These are phyloP conservation scores for Cyclotella sp. DNA, from an alignment of 108 stramenopile genomes.

Conservation along the genomic window DNA sequence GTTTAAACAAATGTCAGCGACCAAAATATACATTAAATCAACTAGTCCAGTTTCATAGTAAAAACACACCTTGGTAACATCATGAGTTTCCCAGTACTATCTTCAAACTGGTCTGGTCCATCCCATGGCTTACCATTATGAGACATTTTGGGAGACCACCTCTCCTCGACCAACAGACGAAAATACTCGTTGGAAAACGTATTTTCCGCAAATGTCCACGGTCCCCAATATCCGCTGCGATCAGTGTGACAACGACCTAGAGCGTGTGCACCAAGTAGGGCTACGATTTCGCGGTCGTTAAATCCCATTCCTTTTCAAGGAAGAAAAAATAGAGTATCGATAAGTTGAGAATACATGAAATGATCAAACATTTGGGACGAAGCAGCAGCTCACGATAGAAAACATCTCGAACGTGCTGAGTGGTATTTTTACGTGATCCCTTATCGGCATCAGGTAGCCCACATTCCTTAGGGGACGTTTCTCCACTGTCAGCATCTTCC, in stretches of 20 bases:
- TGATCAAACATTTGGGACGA: background rate
- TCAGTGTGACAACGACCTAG: conserved; percentile 96
- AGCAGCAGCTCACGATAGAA: conserved; percentile 91
- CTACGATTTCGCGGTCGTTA: conserved; percentile 94
- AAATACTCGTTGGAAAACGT: conserved; percentile 98
- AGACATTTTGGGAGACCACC: conserved; percentile 84
- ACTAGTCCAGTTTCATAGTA: background rate
- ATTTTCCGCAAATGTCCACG: conserved; percentile 95
- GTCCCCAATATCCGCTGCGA: conserved; percentile 86
- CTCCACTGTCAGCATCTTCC: conserved; percentile 65
- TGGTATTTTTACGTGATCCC: conserved; percentile 75
- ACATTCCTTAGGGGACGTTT: conserved; percentile 77
- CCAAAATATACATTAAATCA: conserved; percentile 35
- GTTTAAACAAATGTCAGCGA: conserved; percentile 64
- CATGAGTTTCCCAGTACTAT: conserved; percentile 86
- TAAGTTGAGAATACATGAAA: background rate
- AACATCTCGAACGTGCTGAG: conserved; percentile 89
- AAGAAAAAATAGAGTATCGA: conserved; percentile 15
- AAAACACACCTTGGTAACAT: conserved; percentile 55
- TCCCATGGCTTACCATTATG: conserved; percentile 91
- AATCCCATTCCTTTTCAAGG: conserved; percentile 47
- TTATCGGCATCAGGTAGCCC: conserved; percentile 92
- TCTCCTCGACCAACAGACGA: conserved; percentile 91
- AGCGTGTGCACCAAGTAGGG: conserved; percentile 96
- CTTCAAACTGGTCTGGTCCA: conserved; percentile 94